Evolutionary conservation across 2,329 filamentous ascomycete genomes (phyloP).

Genomic region (Boeremia lycopersici): DNA sequence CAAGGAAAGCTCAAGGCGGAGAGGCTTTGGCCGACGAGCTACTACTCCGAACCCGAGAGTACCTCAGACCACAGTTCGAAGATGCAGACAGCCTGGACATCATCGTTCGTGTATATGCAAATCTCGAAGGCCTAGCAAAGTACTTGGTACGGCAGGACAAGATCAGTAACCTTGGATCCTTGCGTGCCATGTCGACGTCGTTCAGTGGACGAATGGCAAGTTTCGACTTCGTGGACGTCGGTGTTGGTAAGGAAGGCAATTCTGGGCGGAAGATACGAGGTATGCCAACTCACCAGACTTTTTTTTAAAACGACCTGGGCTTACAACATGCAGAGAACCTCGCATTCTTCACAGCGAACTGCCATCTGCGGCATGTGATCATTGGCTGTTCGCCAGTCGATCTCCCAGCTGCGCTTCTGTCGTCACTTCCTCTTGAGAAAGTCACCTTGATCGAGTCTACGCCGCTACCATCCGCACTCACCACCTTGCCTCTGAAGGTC

Average conservation of each 20-base stretch:
- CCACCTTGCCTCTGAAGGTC: conserved; percentile 37
- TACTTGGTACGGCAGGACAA: conserved; percentile 44
- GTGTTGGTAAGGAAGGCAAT: conserved; percentile 45
- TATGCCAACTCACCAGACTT: conserved; percentile 11
- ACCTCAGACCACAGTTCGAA: conserved; percentile 42
- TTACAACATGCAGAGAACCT: conserved; percentile 38
- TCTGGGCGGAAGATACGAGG: conserved; percentile 44
- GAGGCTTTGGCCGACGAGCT: conserved; percentile 45
- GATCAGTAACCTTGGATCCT: conserved; percentile 43
- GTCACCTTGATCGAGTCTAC: conserved; percentile 42
- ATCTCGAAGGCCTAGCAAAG: conserved; percentile 47
- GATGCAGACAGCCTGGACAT: conserved; percentile 45
- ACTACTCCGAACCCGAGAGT: conserved; percentile 41
- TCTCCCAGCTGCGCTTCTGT: conserved; percentile 38
- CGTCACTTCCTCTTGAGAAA: conserved; percentile 41
- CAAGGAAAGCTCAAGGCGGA: conserved; percentile 43
- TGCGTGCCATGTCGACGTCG: conserved; percentile 44
- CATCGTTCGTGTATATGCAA: conserved; percentile 44
- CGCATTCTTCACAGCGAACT: conserved; percentile 42
- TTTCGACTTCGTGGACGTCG: conserved; percentile 47
- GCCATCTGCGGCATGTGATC: conserved; percentile 44
- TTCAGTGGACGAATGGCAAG: conserved; percentile 45
- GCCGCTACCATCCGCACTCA: conserved; percentile 37
- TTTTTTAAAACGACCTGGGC: not conserved
- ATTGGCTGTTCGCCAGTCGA: conserved; percentile 41